Evolutionary conservation across 768 basidiomycete genomes (phyloP).

Genomic region (Auriscalpium orientale): DNA sequence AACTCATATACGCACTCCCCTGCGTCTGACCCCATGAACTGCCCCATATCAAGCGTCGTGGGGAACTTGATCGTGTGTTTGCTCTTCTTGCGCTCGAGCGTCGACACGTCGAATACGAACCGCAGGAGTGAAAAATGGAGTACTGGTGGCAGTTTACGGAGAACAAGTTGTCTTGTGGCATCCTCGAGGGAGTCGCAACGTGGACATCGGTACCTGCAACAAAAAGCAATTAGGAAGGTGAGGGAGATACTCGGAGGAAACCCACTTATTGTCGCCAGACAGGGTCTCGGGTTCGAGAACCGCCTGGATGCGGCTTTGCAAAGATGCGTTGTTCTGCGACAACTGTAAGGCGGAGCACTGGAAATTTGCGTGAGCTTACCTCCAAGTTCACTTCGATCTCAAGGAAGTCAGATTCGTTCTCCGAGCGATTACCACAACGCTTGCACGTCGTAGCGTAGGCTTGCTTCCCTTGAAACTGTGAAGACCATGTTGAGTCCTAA

Average conservation of each 20-base stretch:
- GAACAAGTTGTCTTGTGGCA: slow-evolving; percentile 69
- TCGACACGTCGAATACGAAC: slow-evolving; percentile 80
- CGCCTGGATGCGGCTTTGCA: slow-evolving; percentile 66
- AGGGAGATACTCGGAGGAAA: neutral
- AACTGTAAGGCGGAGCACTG: too few relatives aligned
- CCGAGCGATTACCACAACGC: slow-evolving; percentile 59
- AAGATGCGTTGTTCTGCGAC: slow-evolving; percentile 54
- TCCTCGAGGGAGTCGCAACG: slow-evolving; percentile 65
- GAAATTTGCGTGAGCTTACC: slow-evolving; percentile 29
- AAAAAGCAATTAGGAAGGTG: neutral
- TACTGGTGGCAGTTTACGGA: slow-evolving; percentile 73
- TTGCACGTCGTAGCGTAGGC: slow-evolving; percentile 77
- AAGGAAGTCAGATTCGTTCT: slow-evolving; percentile 64
- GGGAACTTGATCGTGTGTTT: slow-evolving; percentile 81
- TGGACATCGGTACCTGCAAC: slow-evolving; percentile 69
- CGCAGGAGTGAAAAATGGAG: slow-evolving; percentile 88
- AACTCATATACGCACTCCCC: slow-evolving; percentile 60
- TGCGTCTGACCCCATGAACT: slow-evolving; percentile 35
- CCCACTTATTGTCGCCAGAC: slow-evolving; percentile 79
- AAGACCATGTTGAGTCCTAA: slow-evolving; percentile 1
- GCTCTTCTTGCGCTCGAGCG: slow-evolving; percentile 81
- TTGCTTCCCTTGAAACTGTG: slow-evolving; percentile 89
- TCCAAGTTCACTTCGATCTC: slow-evolving; percentile 86
- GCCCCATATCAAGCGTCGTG: slow-evolving; percentile 59
- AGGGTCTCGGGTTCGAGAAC: slow-evolving; percentile 65